Base-by-base conservation (phyloP, 441 rosid genomes). In the Biscutella laevigata region DNA sequence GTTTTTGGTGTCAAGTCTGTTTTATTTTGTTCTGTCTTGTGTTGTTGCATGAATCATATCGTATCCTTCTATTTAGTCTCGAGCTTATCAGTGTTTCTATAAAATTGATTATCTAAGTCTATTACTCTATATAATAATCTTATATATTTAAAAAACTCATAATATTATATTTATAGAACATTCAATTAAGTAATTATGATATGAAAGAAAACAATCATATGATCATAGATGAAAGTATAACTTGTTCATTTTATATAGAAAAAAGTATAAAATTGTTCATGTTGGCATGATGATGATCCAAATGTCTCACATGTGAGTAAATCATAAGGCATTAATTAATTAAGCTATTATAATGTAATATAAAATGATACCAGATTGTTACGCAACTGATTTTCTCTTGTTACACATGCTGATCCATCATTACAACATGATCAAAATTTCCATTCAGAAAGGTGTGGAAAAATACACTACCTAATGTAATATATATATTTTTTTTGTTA, bases 401-500 rank as follows among this genome's bases (percentile, higher is more conserved):
- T 34, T 13, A 56, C 45, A 63, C 57, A 56, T 64, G 69, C 38
- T 56, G 53, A 34, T 41, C 44, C 53, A 64, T 64, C 58, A 64
- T 64, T 33, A 41, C 19, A 22, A 34, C 62, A 55, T 55, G 41
- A 45, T 36, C 29, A 37, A 62, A 21, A 0, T 45, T 17, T 26
- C 16, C 41, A 33, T 12, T 35, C 20, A 10, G 14, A 28, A 53
- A 27, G 16, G 24, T 21, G 14, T 7, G 7, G 9, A 6, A 26
- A 15, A 27, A 26, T 6, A 39, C 3, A 38, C 3, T 17, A 17
- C 2, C 1, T 17, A 17, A 17, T 17, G 20, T 17, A 17, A 17
- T n/a, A n/a, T n/a, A n/a, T n/a, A n/a, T n/a, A n/a, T n/a, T n/a
- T n/a, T n/a, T n/a, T n/a, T n/a, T n/a, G n/a, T n/a, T 17, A 17